These are phyloP conservation scores for Malassezia furfur DNA, from an alignment of 1,284 basidiomycete genomes.

Conservation along the genomic window DNA sequence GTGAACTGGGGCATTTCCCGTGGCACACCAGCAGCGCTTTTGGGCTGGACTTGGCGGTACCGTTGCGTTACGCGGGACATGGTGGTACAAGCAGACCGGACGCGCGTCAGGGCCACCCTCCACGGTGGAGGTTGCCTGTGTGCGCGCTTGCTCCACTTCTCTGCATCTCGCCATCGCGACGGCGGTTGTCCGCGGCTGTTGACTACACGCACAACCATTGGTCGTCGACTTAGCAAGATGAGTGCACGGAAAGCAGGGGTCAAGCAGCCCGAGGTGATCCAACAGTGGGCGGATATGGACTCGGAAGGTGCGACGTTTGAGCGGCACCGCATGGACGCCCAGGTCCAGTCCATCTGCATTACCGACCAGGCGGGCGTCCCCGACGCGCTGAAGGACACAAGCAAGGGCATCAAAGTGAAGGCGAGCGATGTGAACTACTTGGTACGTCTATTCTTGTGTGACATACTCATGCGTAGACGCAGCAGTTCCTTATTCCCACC, in stretches of 20 bases:
- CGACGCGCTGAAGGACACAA: constrained; percentile 20
- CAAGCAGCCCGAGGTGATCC: constrained; percentile 29
- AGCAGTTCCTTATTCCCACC: constrained; percentile 23
- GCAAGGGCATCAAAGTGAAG: constrained; percentile 33
- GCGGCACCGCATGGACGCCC: constrained; percentile 38
- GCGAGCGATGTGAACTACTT: constrained; percentile 32
- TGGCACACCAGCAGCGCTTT: background rate
- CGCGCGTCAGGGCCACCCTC: background rate
- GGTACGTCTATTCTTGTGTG: constrained; percentile 19
- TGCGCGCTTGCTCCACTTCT: background rate
- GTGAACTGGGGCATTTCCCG: too few species aligned
- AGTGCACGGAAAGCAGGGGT: background rate
- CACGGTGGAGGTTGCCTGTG: background rate
- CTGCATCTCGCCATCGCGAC: background rate
- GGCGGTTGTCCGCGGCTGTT: background rate
- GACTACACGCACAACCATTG: background rate
- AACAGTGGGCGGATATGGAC: constrained; percentile 43
- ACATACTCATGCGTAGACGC: background rate
- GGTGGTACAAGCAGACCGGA: background rate
- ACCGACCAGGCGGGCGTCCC: constrained; percentile 25
- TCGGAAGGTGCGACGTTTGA: constrained; percentile 38
- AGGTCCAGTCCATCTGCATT: constrained; percentile 33
- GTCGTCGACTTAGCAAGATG: background rate
- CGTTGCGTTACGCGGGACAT: constrained; percentile 2
- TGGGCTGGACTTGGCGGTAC: constrained; percentile 4